Evolutionary conservation across 768 basidiomycete species (phyloP), one percentile per base, ranked within the genome.

Genomic region (Daedaleopsis sinensis): DNA sequence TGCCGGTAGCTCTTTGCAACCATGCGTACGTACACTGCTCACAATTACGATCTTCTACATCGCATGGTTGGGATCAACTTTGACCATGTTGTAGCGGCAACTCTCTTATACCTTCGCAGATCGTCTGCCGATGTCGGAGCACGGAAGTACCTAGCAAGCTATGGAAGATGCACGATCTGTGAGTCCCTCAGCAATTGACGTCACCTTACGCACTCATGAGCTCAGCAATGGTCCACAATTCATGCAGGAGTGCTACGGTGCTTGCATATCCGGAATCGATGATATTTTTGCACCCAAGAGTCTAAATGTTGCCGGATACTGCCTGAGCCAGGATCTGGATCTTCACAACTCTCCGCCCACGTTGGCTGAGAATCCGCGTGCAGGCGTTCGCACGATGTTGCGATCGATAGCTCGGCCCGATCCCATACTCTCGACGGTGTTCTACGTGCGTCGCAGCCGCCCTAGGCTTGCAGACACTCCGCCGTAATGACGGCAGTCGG

Each of bases 401-500:
- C 36, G 38, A 24, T 55, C 55, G n/a, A 38, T 21, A n/a, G 37
- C 3, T 16, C 61, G 61, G 61, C 16, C 61, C 61, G 61, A 52
- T 38, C 23, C 11, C 23, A 21, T 21, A 11, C 47, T 16, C 21
- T 49, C 23, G 23, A 49, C 47, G 23, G n/a, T 56, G 55, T 35
- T 35, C 42, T 50, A 37, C 51, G 49, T 46, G 51, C 21, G 59
- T 24, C 36, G 58, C 37, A 54, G 13, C 52, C 39, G 12, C 27
- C 16, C 19, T 24, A 49, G 47, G 21, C 23, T 24, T 21, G 19
- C 19, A 24, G 23, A 10, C 13, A 27, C 47, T 49, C 21, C 47
- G 19, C 47, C 47, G 10, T 23, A 23, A n/a, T 47, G 46, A 11
- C 18, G 18, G 23, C 12, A 13, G 47, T 13, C 15, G 23, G 35